These are phyloP conservation scores for Onygenales sp. DNA, from an alignment of 2,329 filamentous ascomycete genomes.

Conservation along the genomic window DNA sequence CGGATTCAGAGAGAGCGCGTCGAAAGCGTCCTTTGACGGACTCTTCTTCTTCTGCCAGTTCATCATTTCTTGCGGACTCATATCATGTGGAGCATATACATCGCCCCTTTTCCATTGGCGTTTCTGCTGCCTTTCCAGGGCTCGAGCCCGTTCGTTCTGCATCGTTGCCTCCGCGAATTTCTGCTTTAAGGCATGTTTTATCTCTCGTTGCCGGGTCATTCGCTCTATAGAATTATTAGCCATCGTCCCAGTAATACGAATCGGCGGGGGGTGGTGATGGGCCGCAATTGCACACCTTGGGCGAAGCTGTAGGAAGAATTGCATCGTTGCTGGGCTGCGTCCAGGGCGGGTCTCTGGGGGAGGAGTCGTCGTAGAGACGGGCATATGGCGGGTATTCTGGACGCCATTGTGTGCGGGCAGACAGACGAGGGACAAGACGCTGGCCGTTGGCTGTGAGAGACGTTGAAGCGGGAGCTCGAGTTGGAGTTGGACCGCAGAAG, in stretches of 20 bases:
- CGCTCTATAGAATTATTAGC: too few relatives aligned
- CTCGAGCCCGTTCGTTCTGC: conserved; percentile 25
- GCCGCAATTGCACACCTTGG: neutral
- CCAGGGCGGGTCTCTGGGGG: neutral
- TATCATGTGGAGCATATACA: conserved; percentile 81
- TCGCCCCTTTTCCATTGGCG: conserved; percentile 70
- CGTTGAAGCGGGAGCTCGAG: neutral
- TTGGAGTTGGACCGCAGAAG: neutral
- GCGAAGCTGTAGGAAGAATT: neutral
- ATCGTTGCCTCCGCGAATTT: conserved; percentile 25
- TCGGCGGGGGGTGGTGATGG: too few relatives aligned
- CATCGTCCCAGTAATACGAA: neutral
- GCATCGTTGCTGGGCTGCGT: conserved; percentile 1
- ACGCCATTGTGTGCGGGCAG: neutral
- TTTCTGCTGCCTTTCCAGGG: conserved; percentile 36
- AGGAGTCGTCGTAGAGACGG: neutral
- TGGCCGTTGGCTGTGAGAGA: neutral
- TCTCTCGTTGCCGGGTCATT: neutral
- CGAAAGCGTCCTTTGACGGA: conserved; percentile 62
- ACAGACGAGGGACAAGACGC: neutral
- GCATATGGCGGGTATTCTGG: neutral
- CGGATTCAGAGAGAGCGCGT: conserved; percentile 70
- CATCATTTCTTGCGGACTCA: conserved; percentile 65
- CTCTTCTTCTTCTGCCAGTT: conserved; percentile 61
- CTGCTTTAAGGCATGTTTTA: conserved; percentile 1